A percentile compares a stretch with the other conserved stretches of the same genome.
Evolutionary conservation across 805 yeast species (phyloP).

Genomic region (Blastobotrys chiropterorum): DNA sequence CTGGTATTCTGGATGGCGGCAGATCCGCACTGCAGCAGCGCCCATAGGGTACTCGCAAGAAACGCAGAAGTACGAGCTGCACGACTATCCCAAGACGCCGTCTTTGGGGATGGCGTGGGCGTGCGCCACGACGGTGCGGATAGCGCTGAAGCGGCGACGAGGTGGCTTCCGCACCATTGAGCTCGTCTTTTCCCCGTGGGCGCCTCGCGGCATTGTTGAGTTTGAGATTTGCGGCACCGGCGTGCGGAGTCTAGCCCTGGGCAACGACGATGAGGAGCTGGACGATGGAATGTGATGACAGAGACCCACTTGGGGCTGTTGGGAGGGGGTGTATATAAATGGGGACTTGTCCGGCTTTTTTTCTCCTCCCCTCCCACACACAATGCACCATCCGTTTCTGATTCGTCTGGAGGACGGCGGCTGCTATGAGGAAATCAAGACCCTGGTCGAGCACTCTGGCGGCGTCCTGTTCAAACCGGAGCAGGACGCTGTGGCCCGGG

Average conservation of each 20-base stretch:
- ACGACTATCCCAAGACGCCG: background rate
- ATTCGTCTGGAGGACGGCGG: background rate
- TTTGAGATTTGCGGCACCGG: conserved; percentile 22
- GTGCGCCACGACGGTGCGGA: conserved; percentile 43
- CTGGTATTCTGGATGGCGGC: conserved; percentile 65
- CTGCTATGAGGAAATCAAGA: background rate
- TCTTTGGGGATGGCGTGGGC: conserved; percentile 43
- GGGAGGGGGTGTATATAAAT: no score
- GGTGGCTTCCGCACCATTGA: conserved; percentile 31
- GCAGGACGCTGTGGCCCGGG: background rate
- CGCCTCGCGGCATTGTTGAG: conserved; percentile 20
- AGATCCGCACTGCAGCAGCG: background rate
- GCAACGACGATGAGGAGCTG: background rate
- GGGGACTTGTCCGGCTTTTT: no score
- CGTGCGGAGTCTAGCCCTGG: background rate
- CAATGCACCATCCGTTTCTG: background rate
- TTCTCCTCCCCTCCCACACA: background rate
- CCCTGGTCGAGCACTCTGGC: background rate
- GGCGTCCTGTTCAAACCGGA: background rate
- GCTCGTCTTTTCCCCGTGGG: conserved; percentile 38
- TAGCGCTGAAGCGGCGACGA: conserved; percentile 28
- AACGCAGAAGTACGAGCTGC: background rate
- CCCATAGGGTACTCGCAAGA: background rate
- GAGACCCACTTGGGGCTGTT: background rate
- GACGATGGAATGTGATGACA: background rate